A percentile compares a stretch with the other conserved stretches of the same genome.
These are phyloP conservation scores for Thermoascus crustaceus DNA, from an alignment of 2,329 filamentous ascomycete species.

Conservation along the genomic window DNA sequence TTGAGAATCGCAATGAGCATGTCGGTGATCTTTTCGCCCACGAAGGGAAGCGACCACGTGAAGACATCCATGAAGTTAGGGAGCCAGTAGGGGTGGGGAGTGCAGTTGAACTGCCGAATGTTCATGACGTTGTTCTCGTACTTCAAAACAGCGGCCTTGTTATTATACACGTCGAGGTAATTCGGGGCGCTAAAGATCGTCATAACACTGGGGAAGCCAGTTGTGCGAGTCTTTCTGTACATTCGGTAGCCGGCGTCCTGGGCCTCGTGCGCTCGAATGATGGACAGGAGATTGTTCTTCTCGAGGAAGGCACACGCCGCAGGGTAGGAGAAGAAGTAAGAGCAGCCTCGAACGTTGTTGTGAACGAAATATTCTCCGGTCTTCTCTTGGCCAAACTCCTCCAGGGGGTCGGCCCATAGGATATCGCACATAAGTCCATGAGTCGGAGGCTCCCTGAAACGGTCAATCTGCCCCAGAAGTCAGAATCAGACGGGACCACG, in stretches of 20 bases:
- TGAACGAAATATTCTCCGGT: conserved; percentile 95
- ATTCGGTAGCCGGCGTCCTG: conserved; percentile 98
- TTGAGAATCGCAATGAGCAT: conserved; percentile 99
- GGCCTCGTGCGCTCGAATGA: conserved; percentile 95
- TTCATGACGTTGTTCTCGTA: conserved; percentile 99
- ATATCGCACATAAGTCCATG: conserved; percentile 99
- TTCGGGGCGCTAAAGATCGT: conserved; percentile 99
- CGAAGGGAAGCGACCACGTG: conserved; percentile 98
- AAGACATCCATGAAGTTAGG: conserved; percentile 99
- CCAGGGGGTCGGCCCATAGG: conserved; percentile 93
- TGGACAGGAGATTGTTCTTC: conserved; percentile 95
- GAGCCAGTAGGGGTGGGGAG: conserved; percentile 97
- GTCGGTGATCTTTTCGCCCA: conserved; percentile 97
- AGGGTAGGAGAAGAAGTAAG: conserved; percentile 98
- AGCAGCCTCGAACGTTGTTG: conserved; percentile 96
- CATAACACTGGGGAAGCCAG: conserved; percentile 98
- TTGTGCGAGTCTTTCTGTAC: conserved; percentile 97
- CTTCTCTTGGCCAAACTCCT: conserved; percentile 98
- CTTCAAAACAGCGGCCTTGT: conserved; percentile 97
- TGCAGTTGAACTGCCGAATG: conserved; percentile 99
- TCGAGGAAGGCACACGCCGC: conserved; percentile 95
- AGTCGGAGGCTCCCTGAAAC: conserved; percentile 93
- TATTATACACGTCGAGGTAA: conserved; percentile 99
- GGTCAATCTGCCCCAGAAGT: conserved; percentile 63
- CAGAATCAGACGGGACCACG: conserved; percentile 15